Conservation (phyloP, 2,329 filamentous ascomycete species). For the Parastagonospora avenae region DNA sequence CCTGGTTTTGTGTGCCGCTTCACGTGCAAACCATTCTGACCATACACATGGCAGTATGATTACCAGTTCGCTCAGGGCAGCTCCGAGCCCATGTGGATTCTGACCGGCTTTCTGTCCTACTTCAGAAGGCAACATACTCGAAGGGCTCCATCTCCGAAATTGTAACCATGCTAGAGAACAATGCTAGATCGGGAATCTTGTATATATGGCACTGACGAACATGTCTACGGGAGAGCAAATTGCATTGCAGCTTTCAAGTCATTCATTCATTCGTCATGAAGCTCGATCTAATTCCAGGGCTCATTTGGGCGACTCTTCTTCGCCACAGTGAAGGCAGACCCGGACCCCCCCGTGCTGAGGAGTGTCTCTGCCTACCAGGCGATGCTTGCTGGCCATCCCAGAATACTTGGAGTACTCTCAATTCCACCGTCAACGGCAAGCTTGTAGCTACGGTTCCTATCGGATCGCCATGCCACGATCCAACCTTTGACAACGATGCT, state of each 20-base stretch:
- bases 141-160: slow-evolving; percentile 3
- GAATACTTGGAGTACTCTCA: slow-evolving; percentile 42
- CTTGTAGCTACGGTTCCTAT: slow-evolving; percentile 48
- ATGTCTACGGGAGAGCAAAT: background rate
- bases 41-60: background rate
- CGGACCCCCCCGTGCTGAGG: background rate
- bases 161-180: background rate
- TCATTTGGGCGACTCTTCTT: slow-evolving; percentile 10
- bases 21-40: background rate
- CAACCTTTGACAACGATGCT: slow-evolving; percentile 17
- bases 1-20: too few species aligned
- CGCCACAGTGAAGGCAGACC: background rate
- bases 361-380: slow-evolving; percentile 30
- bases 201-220: background rate
- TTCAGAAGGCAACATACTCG: background rate
- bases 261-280: slow-evolving; percentile 11
- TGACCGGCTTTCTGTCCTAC: background rate
- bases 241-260: background rate
- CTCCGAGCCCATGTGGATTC: background rate
- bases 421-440: slow-evolving; percentile 45
- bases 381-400: slow-evolving; percentile 45
- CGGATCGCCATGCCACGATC: slow-evolving; percentile 44
- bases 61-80: background rate
- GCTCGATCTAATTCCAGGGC: slow-evolving; percentile 11
- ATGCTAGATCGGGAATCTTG: too few species aligned